Evolutionary conservation across 2,329 filamentous ascomycete genomes (phyloP), one percentile per base, ranked within the genome.

Genomic region (Botrytis pseudocinerea): DNA sequence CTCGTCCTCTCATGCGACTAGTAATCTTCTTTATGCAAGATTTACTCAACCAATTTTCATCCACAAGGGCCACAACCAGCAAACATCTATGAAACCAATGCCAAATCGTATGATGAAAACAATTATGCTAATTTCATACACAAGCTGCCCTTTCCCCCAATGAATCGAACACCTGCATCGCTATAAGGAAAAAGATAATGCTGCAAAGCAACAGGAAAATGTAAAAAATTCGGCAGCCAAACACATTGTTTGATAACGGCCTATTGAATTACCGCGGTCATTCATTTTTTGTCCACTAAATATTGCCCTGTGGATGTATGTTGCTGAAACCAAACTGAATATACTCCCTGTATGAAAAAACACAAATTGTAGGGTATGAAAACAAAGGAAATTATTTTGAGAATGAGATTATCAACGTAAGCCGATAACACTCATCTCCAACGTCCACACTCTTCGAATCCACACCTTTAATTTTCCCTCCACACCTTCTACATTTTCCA

Each of bases 381-480:
- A 73, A 72, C 59, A 68, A 68, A 35, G 63, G 44, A 51, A 71
- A 65, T 25, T 25, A 8, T 38, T 62, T 44, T 28, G 4, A 42
- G 32, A 14, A 57, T 16, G 40, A 61, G 18, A 5, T 40, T 28
- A 57, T 78, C 72, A 78, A 71, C 93, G 91, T 78, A 97, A 86
- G 72, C 93, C 93, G 82, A 97, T 96, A 71, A 96, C 93, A 81
- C 93, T 96, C 93, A 99, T 99, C 86, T 99, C 96, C 74, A 99
- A 87, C 74, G 96, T 99, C 96, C 96, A 99, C 74, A 99, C 96
- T 79, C 96, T 89, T 80, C 96, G 88, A 82, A 99, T 98, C 96
- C 96, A 99, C 73, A 99, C 94, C 84, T 99, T 99, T 78, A 99
- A 87, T 82, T 91, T 93, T 70, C 95, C 95, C 69, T 97, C 90